Evolutionary conservation across 2,329 filamentous ascomycete genomes (phyloP).

Genomic region (Fusarium annulatum): DNA sequence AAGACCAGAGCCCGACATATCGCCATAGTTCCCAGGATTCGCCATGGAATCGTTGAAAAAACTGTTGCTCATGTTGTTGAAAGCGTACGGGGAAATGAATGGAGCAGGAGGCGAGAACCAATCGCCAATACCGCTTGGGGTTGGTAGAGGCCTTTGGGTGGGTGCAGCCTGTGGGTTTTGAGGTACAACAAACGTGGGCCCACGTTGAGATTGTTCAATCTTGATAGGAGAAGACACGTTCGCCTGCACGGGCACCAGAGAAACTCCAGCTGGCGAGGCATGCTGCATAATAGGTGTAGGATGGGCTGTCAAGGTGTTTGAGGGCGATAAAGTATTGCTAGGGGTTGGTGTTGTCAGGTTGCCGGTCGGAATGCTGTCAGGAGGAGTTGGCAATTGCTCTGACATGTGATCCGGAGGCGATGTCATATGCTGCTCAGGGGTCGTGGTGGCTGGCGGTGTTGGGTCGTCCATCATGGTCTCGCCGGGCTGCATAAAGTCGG

Average conservation of each 20-base stretch:
- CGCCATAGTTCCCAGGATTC: slow-evolving; percentile 45
- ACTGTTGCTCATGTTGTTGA: slow-evolving; percentile 55
- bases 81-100: slow-evolving; percentile 65
- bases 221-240: slow-evolving; percentile 50
- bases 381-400: slow-evolving; percentile 56
- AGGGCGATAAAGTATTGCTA: slow-evolving; percentile 53
- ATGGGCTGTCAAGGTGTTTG: slow-evolving; percentile 48
- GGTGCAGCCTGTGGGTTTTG: slow-evolving; percentile 50
- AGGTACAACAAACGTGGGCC: slow-evolving; percentile 55
- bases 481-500: slow-evolving; percentile 57
- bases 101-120: slow-evolving; percentile 66
- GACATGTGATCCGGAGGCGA: slow-evolving; percentile 47
- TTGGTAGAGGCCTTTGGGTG: slow-evolving; percentile 58
- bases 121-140: slow-evolving; percentile 56
- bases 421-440: slow-evolving; percentile 43
- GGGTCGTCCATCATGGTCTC: slow-evolving; percentile 51
- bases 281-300: slow-evolving; percentile 45
- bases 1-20: slow-evolving; percentile 46
- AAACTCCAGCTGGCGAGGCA: slow-evolving; percentile 43
- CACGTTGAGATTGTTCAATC: slow-evolving; percentile 42
- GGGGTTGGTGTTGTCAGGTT: slow-evolving; percentile 47
- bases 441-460: slow-evolving; percentile 48
- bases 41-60: slow-evolving; percentile 55
- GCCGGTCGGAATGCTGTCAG: slow-evolving; percentile 54
- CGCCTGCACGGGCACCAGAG: slow-evolving; percentile 39